These are phyloP conservation scores for Beauveria sp. DNA, from an alignment of 2,329 filamentous ascomycete genomes.

Conservation along the genomic window DNA sequence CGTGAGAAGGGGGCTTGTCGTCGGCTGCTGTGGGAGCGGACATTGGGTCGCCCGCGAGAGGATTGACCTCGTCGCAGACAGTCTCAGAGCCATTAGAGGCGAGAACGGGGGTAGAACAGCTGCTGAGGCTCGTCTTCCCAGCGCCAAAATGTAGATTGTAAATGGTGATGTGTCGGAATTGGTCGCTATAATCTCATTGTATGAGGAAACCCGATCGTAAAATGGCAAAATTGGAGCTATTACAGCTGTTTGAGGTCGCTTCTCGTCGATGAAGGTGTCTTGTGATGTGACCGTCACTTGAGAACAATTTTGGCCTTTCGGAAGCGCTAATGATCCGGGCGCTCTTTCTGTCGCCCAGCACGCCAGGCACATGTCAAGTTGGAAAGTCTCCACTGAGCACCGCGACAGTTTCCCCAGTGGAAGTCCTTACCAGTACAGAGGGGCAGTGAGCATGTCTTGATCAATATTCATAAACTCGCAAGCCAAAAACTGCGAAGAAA, in stretches of 20 bases:
- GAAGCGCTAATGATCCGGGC: conserved; percentile 11
- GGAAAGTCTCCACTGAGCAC: neutral
- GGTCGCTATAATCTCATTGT: neutral
- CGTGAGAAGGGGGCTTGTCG: neutral
- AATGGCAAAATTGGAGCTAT: neutral
- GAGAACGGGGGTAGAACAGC: neutral
- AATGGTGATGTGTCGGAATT: neutral
- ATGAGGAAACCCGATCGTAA: neutral
- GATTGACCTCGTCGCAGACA: conserved; percentile 7
- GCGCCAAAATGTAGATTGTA: neutral
- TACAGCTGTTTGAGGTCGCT: neutral
- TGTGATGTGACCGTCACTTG: neutral
- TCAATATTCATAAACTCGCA: neutral
- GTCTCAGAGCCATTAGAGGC: conserved; percentile 7
- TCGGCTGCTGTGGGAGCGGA: neutral
- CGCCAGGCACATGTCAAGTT: neutral
- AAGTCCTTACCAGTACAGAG: neutral
- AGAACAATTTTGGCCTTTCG: conserved; percentile 10
- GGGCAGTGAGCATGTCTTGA: neutral
- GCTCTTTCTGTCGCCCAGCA: neutral
- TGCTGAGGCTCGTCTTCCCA: neutral
- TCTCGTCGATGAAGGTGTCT: neutral
- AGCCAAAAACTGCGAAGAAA: neutral
- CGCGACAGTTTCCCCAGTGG: neutral
- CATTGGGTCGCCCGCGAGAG: conserved; percentile 5